Evolutionary conservation across 495 filamentous ascomycete genomes (phyloP).

Genomic region (Hypoxylon lienhwacheense): DNA sequence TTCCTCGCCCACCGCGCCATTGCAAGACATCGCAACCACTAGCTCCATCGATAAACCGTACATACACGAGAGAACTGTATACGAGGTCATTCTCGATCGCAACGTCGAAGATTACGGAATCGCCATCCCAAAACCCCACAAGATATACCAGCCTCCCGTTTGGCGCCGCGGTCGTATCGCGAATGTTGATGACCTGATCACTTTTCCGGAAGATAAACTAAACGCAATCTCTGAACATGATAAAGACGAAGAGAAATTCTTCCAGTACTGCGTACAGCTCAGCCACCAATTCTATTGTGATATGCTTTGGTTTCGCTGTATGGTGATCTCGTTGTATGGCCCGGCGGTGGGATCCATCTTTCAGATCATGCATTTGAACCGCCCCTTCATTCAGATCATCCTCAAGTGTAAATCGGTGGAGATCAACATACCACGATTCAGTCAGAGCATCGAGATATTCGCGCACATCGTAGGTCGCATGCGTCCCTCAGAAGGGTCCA

Average conservation of each 20-base stretch:
- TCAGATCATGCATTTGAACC: not conserved
- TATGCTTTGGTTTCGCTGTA: slow-evolving; percentile 2
- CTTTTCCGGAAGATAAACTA: not conserved
- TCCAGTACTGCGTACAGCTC: not conserved
- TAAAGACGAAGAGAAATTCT: not conserved
- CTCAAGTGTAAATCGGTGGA: not conserved
- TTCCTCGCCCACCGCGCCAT: too few relatives aligned
- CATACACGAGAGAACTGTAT: too few relatives aligned
- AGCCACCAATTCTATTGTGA: slow-evolving; percentile 3
- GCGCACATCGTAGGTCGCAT: slow-evolving; percentile 6
- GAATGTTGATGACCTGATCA: too few relatives aligned
- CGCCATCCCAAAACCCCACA: too few relatives aligned
- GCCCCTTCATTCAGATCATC: slow-evolving; percentile 10
- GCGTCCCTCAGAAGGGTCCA: not conserved
- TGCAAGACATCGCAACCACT: too few relatives aligned
- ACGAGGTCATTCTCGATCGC: too few relatives aligned
- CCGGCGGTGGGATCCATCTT: not conserved
- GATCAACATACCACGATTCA: not conserved
- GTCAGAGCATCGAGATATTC: slow-evolving; percentile 4
- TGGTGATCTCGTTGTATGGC: slow-evolving; percentile 17
- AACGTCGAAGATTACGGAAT: too few relatives aligned
- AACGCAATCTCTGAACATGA: not conserved
- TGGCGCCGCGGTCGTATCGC: too few relatives aligned
- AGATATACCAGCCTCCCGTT: too few relatives aligned
- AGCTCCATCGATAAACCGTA: too few relatives aligned